Evolutionary conservation across 2,329 filamentous ascomycete species (phyloP), one percentile per base, ranked within the genome.

Genomic region (Dactylellina cionopaga): DNA sequence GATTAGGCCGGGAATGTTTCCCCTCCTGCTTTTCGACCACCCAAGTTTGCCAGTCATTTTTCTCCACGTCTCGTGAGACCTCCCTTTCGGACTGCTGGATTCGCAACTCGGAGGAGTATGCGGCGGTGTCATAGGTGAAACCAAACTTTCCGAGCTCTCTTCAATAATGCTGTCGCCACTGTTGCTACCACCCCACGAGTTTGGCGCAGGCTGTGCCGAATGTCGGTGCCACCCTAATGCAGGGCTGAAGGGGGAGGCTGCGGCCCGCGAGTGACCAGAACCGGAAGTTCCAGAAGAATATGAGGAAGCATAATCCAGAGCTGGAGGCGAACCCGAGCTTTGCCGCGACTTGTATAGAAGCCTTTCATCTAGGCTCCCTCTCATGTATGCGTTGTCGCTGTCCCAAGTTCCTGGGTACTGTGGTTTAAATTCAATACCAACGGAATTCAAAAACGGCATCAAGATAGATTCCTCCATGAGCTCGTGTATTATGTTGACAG

Each of bases 401-500:
- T 82, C 78, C 76, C 76, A 77, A 2, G 77, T 80, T 33, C 76
- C 78, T 78, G 74, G 79, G 75, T 79, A 81, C 70, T 78, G 81
- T 76, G 77, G 81, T 76, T 84, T 78, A 79, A 81, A 79, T 76
- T 80, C 75, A 44, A 79, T 78, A 39, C 80, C 44, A 78, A 79
- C 46, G 83, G 81, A 41, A 80, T 96, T 94, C 59, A 98, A 85
- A 79, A 98, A 99, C 0, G 94, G 93, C 0, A 96, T 89, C 55
- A 98, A 84, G 0, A 98, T 91, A 2, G 93, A 97, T 79, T 98
- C 95, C 77, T 96, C 96, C 93, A 99, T 98, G 63, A 99, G 84
- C 76, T 98, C 95, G 80, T 94, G 93, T 39, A 97, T 91, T 73
- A 96, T 96, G 74, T 87, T 86, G 22, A 96, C 90, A 17, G 95